These are phyloP conservation scores for Gentiana straminea DNA, from an alignment of 257 asterid genomes.

Conservation along the genomic window DNA sequence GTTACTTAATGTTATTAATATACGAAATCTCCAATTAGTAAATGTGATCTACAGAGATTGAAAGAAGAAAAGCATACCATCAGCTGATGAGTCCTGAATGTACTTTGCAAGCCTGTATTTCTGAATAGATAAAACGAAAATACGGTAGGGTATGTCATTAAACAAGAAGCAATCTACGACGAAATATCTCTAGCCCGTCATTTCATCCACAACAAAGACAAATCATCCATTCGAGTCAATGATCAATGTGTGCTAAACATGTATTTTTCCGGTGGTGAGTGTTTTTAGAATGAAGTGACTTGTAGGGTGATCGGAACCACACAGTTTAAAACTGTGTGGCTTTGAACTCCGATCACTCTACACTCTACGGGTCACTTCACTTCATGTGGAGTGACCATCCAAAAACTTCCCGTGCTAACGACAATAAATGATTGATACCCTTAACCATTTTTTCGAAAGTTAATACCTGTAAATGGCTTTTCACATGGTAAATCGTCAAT, in stretches of 20 bases:
- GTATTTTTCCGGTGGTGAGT: too few relatives aligned
- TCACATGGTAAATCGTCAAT: conserved; percentile 87
- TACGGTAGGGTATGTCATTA: conserved; percentile 10
- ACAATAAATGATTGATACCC: too few relatives aligned
- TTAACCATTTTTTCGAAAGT: not conserved
- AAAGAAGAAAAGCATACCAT: conserved; percentile 44
- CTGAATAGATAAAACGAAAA: conserved; percentile 28
- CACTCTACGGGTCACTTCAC: too few relatives aligned
- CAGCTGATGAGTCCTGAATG: conserved; percentile 86
- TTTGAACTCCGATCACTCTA: too few relatives aligned
- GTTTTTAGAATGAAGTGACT: too few relatives aligned
- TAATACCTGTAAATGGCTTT: conserved; percentile 93
- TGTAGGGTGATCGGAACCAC: too few relatives aligned
- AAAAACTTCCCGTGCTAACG: too few relatives aligned
- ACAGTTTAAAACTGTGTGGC: too few relatives aligned
- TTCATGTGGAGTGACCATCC: too few relatives aligned
- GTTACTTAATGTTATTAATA: not conserved
- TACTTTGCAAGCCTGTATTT: conserved; percentile 95
- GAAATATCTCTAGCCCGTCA: not conserved
- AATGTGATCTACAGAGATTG: not conserved
- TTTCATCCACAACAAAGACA: conserved; percentile 5
- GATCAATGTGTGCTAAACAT: too few relatives aligned
- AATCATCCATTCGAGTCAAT: not conserved
- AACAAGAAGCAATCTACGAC: conserved; percentile 8
- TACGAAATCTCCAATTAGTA: not conserved